Evolutionary conservation across 495 filamentous ascomycete genomes (phyloP).

Genomic region (Penicillium paradoxum): DNA sequence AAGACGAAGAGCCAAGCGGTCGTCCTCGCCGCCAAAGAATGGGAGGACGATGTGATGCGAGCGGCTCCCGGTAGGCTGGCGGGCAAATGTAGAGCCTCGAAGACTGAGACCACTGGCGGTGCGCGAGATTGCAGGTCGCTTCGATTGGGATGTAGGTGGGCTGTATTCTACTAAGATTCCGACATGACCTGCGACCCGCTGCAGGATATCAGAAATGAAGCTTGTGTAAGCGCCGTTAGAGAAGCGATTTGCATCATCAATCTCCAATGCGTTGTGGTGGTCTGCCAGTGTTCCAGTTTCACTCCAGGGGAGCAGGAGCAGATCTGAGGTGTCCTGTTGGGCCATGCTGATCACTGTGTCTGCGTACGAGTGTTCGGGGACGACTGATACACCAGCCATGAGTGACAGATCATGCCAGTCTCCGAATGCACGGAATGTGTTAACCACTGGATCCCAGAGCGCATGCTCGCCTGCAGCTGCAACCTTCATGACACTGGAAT

Average conservation of each 20-base stretch:
- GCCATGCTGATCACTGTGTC: constrained; percentile 67
- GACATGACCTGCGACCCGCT: constrained; percentile 56
- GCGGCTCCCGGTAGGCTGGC: constrained; percentile 46
- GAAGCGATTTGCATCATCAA: constrained; percentile 26
- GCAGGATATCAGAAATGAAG: constrained; percentile 62
- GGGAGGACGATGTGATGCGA: constrained; percentile 84
- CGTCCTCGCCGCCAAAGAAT: constrained; percentile 82
- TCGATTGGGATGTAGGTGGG: constrained; percentile 28
- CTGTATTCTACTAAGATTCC: constrained; percentile 82
- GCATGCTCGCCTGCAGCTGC: constrained; percentile 74
- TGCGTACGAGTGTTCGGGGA: constrained; percentile 72
- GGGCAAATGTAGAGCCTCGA: constrained; percentile 44
- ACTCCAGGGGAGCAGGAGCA: constrained; percentile 88
- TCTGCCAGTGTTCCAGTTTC: constrained; percentile 74
- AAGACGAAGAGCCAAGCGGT: constrained; percentile 72
- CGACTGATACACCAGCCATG: constrained; percentile 71
- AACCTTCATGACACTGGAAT: constrained; percentile 92
- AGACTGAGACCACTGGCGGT: constrained; percentile 55
- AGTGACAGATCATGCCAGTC: constrained; percentile 80
- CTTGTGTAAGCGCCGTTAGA: constrained; percentile 50
- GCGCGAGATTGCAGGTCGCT: constrained; percentile 27
- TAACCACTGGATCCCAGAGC: constrained; percentile 79
- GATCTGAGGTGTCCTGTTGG: constrained; percentile 63
- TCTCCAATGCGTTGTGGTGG: constrained; percentile 28
- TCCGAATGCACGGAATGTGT: constrained; percentile 85